Evolutionary conservation across 306 rosid genomes (phyloP).

Genomic region (Carpinus fangiana): DNA sequence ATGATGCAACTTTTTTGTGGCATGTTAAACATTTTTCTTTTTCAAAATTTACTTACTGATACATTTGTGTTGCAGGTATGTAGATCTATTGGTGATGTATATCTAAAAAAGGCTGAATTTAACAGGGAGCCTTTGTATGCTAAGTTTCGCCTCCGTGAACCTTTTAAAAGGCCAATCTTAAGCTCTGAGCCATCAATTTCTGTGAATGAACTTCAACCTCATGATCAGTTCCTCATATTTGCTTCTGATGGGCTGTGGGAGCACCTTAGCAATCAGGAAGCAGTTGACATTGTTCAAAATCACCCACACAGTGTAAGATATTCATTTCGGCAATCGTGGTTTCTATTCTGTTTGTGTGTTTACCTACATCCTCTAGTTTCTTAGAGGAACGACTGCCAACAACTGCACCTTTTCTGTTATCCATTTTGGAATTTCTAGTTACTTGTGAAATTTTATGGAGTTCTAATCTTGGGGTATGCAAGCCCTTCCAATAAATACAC

Average conservation of each 20-base stretch:
- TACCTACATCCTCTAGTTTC: neutral
- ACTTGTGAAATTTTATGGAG: neutral
- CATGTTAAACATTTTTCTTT: neutral
- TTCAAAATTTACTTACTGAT: neutral
- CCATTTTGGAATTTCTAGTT: neutral
- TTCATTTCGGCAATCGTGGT: slow-evolving; percentile 7
- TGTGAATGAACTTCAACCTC: slow-evolving; percentile 63
- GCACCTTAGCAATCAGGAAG: slow-evolving; percentile 87
- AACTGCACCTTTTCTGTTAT: neutral
- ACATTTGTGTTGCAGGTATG: slow-evolving; percentile 58
- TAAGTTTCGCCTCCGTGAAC: slow-evolving; percentile 72
- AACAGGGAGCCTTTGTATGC: slow-evolving; percentile 76
- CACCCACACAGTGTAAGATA: slow-evolving; percentile 72
- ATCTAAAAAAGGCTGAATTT: slow-evolving; percentile 80
- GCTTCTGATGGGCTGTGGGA: slow-evolving; percentile 98
- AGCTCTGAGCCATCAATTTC: slow-evolving; percentile 84
- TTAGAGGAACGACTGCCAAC: neutral
- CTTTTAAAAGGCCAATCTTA: slow-evolving; percentile 74
- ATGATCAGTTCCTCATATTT: slow-evolving; percentile 76
- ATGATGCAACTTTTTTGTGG: neutral
- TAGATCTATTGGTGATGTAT: slow-evolving; percentile 79
- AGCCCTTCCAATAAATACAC: neutral
- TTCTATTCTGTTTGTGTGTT: slow-evolving; percentile 6
- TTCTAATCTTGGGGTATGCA: neutral
- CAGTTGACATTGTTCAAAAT: slow-evolving; percentile 77